Evolutionary conservation across 2,329 filamentous ascomycete species (phyloP).

Genomic region (Harringtonia lauricola): DNA sequence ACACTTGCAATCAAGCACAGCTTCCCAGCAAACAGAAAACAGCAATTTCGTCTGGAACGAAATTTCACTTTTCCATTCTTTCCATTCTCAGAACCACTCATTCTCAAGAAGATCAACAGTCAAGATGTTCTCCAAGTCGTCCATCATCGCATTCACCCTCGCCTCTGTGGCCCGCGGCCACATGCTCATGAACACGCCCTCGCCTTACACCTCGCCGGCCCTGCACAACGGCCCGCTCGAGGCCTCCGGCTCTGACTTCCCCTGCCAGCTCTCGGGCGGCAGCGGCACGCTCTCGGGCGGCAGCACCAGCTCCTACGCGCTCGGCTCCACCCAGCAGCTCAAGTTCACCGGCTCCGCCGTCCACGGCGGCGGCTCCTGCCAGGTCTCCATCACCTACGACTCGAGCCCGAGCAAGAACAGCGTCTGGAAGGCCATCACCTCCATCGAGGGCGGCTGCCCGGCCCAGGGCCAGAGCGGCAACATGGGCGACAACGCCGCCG

Average conservation of each 20-base stretch:
- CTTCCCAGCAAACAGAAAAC: not conserved
- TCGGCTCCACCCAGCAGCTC: constrained; percentile 52
- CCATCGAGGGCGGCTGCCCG: constrained; percentile 78
- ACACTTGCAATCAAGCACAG: not conserved
- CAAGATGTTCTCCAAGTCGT: constrained; percentile 38
- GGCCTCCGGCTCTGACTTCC: constrained; percentile 55
- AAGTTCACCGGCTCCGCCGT: constrained; percentile 60
- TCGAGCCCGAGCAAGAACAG: constrained; percentile 51
- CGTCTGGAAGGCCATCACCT: constrained; percentile 82
- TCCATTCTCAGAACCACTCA: constrained; percentile 15
- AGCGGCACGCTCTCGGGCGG: constrained; percentile 34
- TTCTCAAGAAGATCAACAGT: constrained; percentile 17
- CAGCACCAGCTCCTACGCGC: constrained; percentile 46
- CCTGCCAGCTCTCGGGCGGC: constrained; percentile 64
- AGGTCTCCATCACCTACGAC: constrained; percentile 78
- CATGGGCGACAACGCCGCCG: constrained; percentile 33
- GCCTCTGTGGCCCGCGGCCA: constrained; percentile 57
- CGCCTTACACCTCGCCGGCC: constrained; percentile 39
- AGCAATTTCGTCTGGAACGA: not conserved
- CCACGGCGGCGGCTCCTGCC: constrained; percentile 89
- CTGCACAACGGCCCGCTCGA: constrained; percentile 54
- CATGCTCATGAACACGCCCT: constrained; percentile 60
- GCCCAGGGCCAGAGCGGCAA: constrained; percentile 47
- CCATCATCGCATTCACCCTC: constrained; percentile 39
- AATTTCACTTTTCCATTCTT: not conserved